Base-by-base conservation (phyloP, 768 basidiomycete species). In the Nidula microcarpa region DNA sequence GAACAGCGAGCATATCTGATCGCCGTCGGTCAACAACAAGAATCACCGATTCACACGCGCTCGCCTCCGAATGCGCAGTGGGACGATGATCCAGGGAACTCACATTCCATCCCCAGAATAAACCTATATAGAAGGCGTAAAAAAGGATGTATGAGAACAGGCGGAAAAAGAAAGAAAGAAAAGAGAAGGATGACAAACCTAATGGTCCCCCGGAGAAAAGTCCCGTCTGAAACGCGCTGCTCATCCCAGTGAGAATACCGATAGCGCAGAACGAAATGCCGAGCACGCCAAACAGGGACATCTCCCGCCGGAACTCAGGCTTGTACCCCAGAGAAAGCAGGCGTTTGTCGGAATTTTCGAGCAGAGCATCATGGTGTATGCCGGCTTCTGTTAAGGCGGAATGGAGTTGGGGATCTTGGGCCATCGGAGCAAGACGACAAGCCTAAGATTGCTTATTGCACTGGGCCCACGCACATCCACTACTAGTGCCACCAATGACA, bases 101-200 rank as follows among this genome's bases (percentile, higher is more conserved):
- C 54, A 81, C 81, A 58, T 84, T 82, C 82, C 82, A 83, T 8
- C 80, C 82, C 81, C 81, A 83, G 61, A 84, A 83, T 55, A 82
- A 63, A 1, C 70, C 68, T 68, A 41, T 47, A 7, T 11, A 5
- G 16, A 17, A 47, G 30, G 35, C 34, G 32, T 52, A n/a, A 10
- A 51, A 33, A 5, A 17, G 36, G n/a, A 62, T 39, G 17, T 39
- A 37, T 49, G 17, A 2, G 33, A 23, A 14, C 44, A 11, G 13
- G 44, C 10, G 44, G 17, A 45, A n/a, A 11, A 50, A 36, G 34
- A 46, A 13, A 36, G 11, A 34, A 4, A 23, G 23, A 23, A 37
- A 30, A 45, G 54, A 17, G 32, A 16, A 17, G 35, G 23, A 23
- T 37, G 32, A 41, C 49, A 13, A 18, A 66, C 81, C 79, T 32